Evolutionary conservation across 2,329 filamentous ascomycete species (phyloP).

Genomic region (Atkinsonella hypoxylon): DNA sequence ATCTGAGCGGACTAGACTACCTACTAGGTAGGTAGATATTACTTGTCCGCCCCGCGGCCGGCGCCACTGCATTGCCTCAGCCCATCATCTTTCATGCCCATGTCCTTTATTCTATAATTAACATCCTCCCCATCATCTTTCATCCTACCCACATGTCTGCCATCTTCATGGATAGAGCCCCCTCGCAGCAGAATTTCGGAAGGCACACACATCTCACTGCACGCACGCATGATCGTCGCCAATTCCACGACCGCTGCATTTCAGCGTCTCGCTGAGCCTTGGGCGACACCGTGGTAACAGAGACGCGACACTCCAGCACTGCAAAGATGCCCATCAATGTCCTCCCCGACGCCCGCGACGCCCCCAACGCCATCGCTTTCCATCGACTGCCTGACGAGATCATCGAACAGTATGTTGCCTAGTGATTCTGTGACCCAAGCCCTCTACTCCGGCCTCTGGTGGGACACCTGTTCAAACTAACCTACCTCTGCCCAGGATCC

Average conservation of each 20-base stretch:
- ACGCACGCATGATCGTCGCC: constrained; percentile 1
- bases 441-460: not conserved
- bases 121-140: not conserved
- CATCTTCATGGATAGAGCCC: too few relatives aligned
- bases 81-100: not conserved
- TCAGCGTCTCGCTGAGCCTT: constrained; percentile 15
- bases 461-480: not conserved
- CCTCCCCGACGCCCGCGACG: constrained; percentile 19
- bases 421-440: not conserved
- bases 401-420: constrained; percentile 45
- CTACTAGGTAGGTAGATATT: too few relatives aligned
- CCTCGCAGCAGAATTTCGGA: not conserved
- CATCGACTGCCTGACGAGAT: constrained; percentile 54
- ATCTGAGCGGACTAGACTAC: too few relatives aligned
- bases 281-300: constrained; percentile 18
- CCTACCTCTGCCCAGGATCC: constrained; percentile 36
- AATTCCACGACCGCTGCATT: not conserved
- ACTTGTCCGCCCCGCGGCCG: too few relatives aligned
- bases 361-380: constrained; percentile 27
- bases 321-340: constrained; percentile 19
- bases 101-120: not conserved
- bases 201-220: not conserved
- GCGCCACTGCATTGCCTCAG: not conserved
- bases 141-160: too few relatives aligned
- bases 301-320: constrained; percentile 21